A percentile compares a stretch with the other conserved stretches of the same genome.
These are phyloP conservation scores for Fomitopsis serialis DNA, from an alignment of 768 basidiomycete species.

Conservation along the genomic window DNA sequence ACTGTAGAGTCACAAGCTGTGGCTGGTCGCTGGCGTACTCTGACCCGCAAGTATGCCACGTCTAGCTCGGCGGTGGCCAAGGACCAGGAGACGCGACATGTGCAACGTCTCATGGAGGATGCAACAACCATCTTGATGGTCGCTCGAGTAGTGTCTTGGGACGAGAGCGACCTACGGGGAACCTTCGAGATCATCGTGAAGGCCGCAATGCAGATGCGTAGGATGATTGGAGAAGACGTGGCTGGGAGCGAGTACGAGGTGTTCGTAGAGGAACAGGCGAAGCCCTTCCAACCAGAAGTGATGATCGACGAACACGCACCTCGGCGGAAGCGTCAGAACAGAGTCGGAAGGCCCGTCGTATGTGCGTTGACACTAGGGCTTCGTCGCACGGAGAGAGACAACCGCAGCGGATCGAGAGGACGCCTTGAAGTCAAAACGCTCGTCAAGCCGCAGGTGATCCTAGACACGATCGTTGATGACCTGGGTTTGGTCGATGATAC, in stretches of 20 bases:
- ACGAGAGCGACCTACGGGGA: not conserved
- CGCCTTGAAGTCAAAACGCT: not conserved
- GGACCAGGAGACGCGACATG: not conserved
- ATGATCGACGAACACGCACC: constrained; percentile 12
- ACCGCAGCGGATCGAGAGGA: not conserved
- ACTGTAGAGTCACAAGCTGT: not conserved
- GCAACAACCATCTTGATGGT: not conserved
- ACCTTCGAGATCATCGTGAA: constrained; percentile 8
- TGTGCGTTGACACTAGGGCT: constrained; percentile 8
- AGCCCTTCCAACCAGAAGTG: not conserved
- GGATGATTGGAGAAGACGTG: constrained; percentile 12
- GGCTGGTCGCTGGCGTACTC: not conserved
- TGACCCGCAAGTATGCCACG: not conserved
- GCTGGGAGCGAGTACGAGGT: constrained; percentile 11
- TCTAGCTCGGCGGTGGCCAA: not conserved
- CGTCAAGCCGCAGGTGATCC: constrained; percentile 4
- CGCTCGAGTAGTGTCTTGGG: not conserved
- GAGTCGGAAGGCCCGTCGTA: not conserved
- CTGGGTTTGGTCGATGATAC: not conserved
- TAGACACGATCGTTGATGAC: not conserved
- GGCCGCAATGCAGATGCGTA: constrained; percentile 11
- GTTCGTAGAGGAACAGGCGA: constrained; percentile 4
- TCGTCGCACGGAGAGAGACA: not conserved
- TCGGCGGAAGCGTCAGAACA: not conserved
- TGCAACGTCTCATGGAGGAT: not conserved